phyloP scores from a whole-genome alignment of 371 early-diverging fungal genomes.

The Haplosporangium sp. region DNA sequence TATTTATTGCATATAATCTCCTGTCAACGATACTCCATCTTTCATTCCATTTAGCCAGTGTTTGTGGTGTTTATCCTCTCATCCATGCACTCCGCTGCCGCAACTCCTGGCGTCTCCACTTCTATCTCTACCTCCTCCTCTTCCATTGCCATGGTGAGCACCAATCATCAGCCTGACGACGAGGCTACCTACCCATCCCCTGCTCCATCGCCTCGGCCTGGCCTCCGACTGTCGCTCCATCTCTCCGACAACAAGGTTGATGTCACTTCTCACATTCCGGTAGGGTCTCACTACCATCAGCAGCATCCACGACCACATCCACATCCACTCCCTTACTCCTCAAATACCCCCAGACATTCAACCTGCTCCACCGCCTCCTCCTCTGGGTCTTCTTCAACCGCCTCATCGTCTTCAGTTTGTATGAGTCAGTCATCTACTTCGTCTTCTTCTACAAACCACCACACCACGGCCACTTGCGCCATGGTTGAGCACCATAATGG shows the following conservation, averaged over 20 bases:
- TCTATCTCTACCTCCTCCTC: neutral
- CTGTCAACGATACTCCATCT: neutral
- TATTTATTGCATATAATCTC: neutral
- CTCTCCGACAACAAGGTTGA: slow-evolving; percentile 38
- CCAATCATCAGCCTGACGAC: slow-evolving; percentile 14
- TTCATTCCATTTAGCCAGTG: neutral
- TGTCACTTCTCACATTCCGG: slow-evolving; percentile 25
- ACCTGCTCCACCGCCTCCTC: slow-evolving; percentile 11
- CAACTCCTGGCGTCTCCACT: neutral
- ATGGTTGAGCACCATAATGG: no score
- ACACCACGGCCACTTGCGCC: no score
- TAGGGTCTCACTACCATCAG: neutral
- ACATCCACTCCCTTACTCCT: slow-evolving; percentile 28
- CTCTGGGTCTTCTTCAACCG: neutral
- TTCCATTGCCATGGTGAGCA: slow-evolving; percentile 6
- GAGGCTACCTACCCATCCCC: slow-evolving; percentile 43
- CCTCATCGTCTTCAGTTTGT: slow-evolving; percentile 1
- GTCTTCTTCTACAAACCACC: neutral
- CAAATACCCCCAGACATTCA: slow-evolving; percentile 27
- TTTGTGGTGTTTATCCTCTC: no score
- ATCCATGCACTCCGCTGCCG: no score
- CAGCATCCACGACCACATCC: slow-evolving; percentile 4
- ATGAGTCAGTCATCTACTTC: neutral
- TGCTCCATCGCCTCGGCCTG: slow-evolving; percentile 44
- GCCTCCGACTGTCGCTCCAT: slow-evolving; percentile 39